Conservation (phyloP, 805 yeast species). For the Candida takata region DNA sequence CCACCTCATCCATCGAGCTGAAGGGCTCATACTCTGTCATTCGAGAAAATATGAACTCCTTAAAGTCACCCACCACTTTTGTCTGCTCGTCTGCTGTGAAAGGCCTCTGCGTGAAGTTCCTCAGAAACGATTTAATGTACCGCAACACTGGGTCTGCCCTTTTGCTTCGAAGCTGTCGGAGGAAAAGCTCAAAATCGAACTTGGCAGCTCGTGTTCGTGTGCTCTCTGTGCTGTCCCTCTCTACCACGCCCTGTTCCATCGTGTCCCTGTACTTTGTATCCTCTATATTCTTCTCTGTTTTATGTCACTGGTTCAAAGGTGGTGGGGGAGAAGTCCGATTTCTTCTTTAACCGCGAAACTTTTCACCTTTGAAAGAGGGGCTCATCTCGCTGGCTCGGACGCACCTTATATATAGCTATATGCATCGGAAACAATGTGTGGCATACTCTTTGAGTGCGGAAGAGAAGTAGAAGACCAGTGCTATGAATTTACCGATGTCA, state of each 20-base stretch:
- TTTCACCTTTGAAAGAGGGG: not conserved
- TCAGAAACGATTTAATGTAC: conserved; percentile 77
- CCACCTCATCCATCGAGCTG: conserved; percentile 49
- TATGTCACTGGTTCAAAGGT: not conserved
- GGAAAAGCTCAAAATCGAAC: conserved; percentile 81
- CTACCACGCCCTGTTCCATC: conserved; percentile 2
- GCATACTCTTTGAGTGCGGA: too few relatives aligned
- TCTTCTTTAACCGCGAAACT: conserved; percentile 1
- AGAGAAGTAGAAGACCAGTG: too few relatives aligned
- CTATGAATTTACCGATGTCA: not conserved
- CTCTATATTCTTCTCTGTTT: too few relatives aligned
- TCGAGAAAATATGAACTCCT: conserved; percentile 59
- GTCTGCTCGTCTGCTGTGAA: conserved; percentile 77
- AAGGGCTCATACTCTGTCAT: conserved; percentile 67
- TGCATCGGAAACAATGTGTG: not conserved
- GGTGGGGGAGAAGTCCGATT: not conserved
- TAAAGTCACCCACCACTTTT: conserved; percentile 72
- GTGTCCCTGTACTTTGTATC: not conserved
- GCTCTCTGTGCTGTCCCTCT: conserved; percentile 8
- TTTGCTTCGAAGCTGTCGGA: conserved; percentile 61
- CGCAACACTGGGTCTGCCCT: conserved; percentile 85
- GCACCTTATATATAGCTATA: not conserved
- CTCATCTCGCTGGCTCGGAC: too few relatives aligned
- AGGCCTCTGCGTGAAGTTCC: conserved; percentile 51
- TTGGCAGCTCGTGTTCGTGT: conserved; percentile 14